Evolutionary conservation across 805 yeast genomes (phyloP).

Genomic region (Monosporozyma siamensis): DNA sequence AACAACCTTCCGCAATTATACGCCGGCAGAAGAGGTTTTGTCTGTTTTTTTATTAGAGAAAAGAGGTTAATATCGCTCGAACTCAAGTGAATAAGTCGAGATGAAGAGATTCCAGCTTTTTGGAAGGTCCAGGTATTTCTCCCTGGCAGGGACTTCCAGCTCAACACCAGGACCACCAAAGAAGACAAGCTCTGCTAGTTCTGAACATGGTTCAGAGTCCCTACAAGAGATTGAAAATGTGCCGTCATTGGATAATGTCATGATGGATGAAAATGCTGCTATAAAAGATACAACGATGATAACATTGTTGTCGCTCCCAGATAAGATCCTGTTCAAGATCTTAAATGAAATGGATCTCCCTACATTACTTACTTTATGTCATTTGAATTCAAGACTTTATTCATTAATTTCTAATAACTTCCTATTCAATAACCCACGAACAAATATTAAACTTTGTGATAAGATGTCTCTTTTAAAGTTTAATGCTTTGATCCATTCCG

Average conservation of each 20-base stretch:
- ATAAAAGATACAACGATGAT: not conserved
- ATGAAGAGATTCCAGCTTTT: not conserved
- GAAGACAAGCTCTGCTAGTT: not conserved
- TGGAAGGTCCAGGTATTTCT: not conserved
- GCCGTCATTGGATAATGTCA: not conserved
- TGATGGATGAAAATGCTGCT: slow-evolving; percentile 5
- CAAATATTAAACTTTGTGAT: slow-evolving; percentile 17
- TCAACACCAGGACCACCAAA: not conserved
- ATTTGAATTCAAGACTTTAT: slow-evolving; percentile 20
- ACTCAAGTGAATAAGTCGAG: no score
- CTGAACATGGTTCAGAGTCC: no score
- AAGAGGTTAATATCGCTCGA: no score
- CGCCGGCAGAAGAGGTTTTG: no score
- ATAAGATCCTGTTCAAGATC: slow-evolving; percentile 18
- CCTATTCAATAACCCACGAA: slow-evolving; percentile 14
- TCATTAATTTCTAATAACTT: slow-evolving; percentile 18
- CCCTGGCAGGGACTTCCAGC: not conserved
- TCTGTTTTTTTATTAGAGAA: no score
- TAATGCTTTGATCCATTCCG: slow-evolving; percentile 26
- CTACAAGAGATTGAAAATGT: not conserved
- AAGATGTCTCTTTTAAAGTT: slow-evolving; percentile 23
- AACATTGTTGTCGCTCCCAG: slow-evolving; percentile 17
- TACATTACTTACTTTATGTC: slow-evolving; percentile 18
- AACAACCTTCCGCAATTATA: no score
- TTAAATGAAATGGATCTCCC: slow-evolving; percentile 17